These are phyloP conservation scores for Coemansia sp. DNA, from an alignment of 192 early-diverging fungal species.

Conservation along the genomic window DNA sequence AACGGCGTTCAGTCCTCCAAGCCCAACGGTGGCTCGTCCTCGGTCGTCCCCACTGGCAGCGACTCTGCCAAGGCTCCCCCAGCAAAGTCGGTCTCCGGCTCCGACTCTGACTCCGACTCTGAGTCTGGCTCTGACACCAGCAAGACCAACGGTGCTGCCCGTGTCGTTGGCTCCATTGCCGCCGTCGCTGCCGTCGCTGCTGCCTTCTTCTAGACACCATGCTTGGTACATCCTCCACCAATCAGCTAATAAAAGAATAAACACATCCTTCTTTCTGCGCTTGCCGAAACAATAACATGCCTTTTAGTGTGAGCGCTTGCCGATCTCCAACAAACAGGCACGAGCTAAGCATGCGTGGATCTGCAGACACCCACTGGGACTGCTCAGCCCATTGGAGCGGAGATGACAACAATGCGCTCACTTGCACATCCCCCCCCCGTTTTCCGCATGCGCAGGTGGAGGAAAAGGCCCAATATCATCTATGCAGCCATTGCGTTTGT, in stretches of 20 bases:
- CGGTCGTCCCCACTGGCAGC: neutral
- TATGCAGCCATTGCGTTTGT: neutral
- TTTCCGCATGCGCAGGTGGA: conserved; percentile 1
- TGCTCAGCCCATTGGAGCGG: neutral
- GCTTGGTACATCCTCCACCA: neutral
- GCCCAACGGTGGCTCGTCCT: neutral
- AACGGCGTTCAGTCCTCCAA: neutral
- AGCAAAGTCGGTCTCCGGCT: neutral
- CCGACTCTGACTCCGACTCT: neutral
- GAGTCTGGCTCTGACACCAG: neutral
- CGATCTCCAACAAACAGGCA: neutral
- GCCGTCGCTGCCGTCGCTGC: conserved; percentile 36
- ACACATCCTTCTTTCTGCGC: neutral
- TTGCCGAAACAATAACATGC: neutral
- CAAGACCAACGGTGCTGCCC: conserved; percentile 21
- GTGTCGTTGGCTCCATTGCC: conserved; percentile 27
- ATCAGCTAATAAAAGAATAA: conserved; percentile 2
- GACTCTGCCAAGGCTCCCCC: neutral
- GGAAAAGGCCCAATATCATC: neutral
- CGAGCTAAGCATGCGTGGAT: neutral
- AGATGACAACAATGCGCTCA: conserved; percentile 4
- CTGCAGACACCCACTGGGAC: neutral
- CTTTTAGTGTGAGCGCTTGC: neutral
- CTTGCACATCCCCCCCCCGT: conserved; percentile 2
- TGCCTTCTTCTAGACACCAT: conserved; percentile 40